Percentiles rank a stretch among this genome's conserved stretches.
Conservation (phyloP, 1,284 basidiomycete genomes). For the Ustilago hordei region DNA sequence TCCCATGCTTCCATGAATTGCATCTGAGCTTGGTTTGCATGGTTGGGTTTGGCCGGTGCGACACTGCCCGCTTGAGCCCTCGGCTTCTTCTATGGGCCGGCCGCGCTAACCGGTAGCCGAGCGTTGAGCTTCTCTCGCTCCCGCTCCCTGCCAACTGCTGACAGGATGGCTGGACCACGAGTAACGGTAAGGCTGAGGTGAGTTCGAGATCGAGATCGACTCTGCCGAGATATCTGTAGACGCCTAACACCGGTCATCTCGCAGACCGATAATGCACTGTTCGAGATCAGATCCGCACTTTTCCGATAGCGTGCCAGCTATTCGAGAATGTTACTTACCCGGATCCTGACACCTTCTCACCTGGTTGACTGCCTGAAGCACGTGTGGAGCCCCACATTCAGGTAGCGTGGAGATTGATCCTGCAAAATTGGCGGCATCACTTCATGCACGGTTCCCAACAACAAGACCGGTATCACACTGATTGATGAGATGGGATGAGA, state of each 20-base stretch:
- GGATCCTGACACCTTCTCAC: background rate
- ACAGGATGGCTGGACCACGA: background rate
- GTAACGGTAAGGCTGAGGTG: constrained; percentile 4
- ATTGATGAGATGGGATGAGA: background rate
- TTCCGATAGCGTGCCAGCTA: background rate
- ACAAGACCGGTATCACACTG: background rate
- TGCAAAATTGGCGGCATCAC: too few relatives aligned
- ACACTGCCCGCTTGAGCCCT: constrained; percentile 15
- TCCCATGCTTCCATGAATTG: constrained; percentile 1
- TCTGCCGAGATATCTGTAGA: background rate
- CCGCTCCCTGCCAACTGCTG: background rate
- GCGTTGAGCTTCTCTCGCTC: too few relatives aligned
- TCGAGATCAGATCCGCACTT: background rate
- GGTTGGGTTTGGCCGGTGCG: background rate
- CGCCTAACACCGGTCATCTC: constrained; percentile 1
- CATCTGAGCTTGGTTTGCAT: constrained; percentile 1
- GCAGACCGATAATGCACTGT: background rate
- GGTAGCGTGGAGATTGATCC: background rate
- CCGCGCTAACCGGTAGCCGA: constrained; percentile 29
- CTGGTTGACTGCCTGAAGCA: background rate
- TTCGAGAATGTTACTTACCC: background rate
- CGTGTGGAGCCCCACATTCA: constrained; percentile 13
- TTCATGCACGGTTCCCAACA: background rate
- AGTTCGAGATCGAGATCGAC: constrained; percentile 1
- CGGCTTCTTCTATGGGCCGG: constrained; percentile 30